phyloP scores from a whole-genome alignment of 2,329 filamentous ascomycete genomes.

The Mariannaea elegans region DNA sequence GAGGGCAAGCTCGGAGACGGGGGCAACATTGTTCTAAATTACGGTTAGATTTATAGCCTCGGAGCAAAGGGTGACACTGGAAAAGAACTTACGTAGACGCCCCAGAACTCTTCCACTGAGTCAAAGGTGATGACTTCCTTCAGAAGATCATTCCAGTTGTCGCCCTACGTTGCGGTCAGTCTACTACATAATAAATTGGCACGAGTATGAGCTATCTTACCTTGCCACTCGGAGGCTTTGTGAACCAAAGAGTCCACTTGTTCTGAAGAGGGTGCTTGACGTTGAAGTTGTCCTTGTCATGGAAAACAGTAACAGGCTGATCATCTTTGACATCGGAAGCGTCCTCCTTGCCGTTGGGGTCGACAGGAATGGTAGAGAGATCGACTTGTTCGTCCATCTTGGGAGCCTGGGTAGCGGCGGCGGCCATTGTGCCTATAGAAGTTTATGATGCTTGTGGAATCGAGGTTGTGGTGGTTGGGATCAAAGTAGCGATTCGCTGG shows the following conservation, averaged over 20 bases:
- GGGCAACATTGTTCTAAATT: conserved; percentile 93
- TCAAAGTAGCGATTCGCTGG: conserved; percentile 21
- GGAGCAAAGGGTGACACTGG: conserved; percentile 11
- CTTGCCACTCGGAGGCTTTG: conserved; percentile 96
- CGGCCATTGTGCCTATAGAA: conserved; percentile 46
- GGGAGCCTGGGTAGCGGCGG: conserved; percentile 43
- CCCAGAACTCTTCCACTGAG: conserved; percentile 99
- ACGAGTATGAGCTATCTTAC: conserved; percentile 55
- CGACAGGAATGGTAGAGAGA: conserved; percentile 73
- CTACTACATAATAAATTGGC: conserved; percentile 1
- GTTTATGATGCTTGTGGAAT: conserved; percentile 27
- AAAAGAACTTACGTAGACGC: conserved; percentile 83
- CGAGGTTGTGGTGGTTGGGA: conserved; percentile 20
- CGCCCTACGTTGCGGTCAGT: conserved; percentile 67
- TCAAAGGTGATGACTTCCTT: conserved; percentile 99
- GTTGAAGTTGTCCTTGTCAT: conserved; percentile 98
- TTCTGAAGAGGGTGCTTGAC: conserved; percentile 98
- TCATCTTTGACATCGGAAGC: conserved; percentile 57
- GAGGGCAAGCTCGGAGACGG: conserved; percentile 91
- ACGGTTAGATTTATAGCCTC: conserved; percentile 21
- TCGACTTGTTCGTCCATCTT: conserved; percentile 67
- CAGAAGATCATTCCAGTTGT: conserved; percentile 98
- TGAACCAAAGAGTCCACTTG: conserved; percentile 99
- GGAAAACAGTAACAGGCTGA: conserved; percentile 90
- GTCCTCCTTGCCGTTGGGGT: conserved; percentile 66